Base-by-base conservation (phyloP, 2,329 filamentous ascomycete genomes). In the Nakataea oryzae region DNA sequence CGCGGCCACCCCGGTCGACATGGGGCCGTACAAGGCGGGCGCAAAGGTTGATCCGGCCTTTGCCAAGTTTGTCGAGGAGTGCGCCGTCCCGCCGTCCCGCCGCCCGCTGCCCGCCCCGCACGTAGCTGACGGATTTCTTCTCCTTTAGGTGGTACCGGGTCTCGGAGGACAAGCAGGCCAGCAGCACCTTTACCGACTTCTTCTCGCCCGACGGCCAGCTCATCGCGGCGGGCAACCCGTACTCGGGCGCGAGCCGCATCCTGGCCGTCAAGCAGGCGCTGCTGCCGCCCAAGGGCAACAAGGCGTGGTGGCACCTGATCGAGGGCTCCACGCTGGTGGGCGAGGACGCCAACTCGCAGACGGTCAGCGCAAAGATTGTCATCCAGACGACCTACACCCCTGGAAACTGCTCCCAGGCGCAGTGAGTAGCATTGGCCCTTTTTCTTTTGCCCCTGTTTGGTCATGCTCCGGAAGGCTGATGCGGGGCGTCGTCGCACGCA, bases 241-340 rank as follows among this genome's bases (percentile, higher is more conserved):
- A 59, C 28, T 27, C 59, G 54, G 59, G 34, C 1, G 54, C 59
- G 17, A 32, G 60, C 8, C 50, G 41, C 1, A 65, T 65, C 24
- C 60, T 62, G 5, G 62, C 13, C 17, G 58, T 65, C 28, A 64
- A 64, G 59, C 60, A 64, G 58, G 57, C 47, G 2, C 64, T 65
- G 7, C 50, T 65, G n/a, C 62, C 64, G 1, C 62, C 59, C 21
- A 59, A 58, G 9, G 64, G 64, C 26, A 65, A 64, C 62, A 65
- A 65, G 50, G 56, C 62, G 13, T 65, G 64, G 64, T 65, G 64
- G 64, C 64, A 65, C 14, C 55, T 61, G 3, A 65, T 65, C 28
- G n/a, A 62, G 21, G 61, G 62, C 32, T 59, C 64, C 56, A 59
- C 60, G 9, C 41, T 65, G 8, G 56, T 65, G n/a, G 57, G 55